Base-by-base conservation (phyloP, 495 filamentous ascomycete species). In the Xylaria nigripes region DNA sequence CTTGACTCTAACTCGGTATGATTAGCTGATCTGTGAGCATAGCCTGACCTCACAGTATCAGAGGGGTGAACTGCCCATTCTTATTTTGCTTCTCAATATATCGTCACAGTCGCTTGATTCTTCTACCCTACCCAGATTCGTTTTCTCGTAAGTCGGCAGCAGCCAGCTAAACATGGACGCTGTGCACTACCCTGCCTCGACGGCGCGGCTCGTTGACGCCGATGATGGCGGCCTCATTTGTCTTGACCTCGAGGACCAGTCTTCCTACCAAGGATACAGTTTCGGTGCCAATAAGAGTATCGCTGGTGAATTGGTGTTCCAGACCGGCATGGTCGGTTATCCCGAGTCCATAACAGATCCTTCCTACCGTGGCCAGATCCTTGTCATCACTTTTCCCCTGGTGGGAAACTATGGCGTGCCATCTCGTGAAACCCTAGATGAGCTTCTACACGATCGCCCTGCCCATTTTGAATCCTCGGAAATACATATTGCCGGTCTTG, bases 311-410 rank as follows among this genome's bases (percentile, higher is more conserved):
- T 76, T 97, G 67, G 93, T 98, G 70, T 98, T 98, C 75, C 93
- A 98, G 78, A 98, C 93, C 46, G 93, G 93, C 66, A 95, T 98
- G 93, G 93, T 98, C 52, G 93, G 93, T 56, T 98, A 98, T 66
- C 91, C 93, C 27, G 93, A 98, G 75, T 91, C 88, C 12, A 79
- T 95, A 62, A 95, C 90, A 47, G 90, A 95, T 62, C 90, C 90
- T 55, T 95, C 90, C 52, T 95, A 95, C 70, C 86, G 86, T 15
- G 90, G 90, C 34, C 90, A 95, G 71, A 90, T 95, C 47, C 80
- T 95, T 48, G 88, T 95, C 62, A 79, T 95, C 61, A 95, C 90
- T 23, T 95, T 93, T 69, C 90, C 90, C 22, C 76, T 95, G 15
- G 85, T 91, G 54, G 90, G 90, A 61, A 95, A 95, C 74, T 98